phyloP scores from a whole-genome alignment of 352 stramenopile species.

The Globisporangium emineosum region DNA sequence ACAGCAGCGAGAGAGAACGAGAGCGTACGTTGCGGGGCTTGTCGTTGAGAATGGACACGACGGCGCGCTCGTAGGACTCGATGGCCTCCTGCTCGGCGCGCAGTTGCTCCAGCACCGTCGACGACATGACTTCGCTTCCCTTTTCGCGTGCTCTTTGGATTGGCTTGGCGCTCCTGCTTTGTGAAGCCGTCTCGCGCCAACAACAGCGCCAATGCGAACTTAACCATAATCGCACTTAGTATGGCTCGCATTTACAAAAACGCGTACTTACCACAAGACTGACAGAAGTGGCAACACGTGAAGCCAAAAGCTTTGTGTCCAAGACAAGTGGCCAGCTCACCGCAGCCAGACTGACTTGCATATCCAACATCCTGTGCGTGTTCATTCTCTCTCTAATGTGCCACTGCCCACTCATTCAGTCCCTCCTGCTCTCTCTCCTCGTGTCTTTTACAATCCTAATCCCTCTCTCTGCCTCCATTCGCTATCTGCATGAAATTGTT shows the following conservation, averaged over 20 bases:
- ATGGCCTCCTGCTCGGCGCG: conserved; percentile 79
- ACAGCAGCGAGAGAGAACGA: neutral
- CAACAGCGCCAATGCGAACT: neutral
- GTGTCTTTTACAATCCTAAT: neutral
- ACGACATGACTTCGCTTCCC: conserved; percentile 58
- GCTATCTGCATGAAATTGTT: neutral
- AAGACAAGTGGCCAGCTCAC: no score
- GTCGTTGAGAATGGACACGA: conserved; percentile 70
- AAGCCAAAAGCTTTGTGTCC: no score
- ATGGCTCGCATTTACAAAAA: no score
- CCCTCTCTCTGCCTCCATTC: neutral
- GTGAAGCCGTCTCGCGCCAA: neutral
- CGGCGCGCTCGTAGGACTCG: conserved; percentile 67
- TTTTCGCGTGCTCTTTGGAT: no score
- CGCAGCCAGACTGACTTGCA: neutral
- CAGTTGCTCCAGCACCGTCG: conserved; percentile 81
- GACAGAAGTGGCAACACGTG: no score
- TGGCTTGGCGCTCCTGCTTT: conserved; percentile 5
- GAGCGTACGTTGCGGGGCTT: conserved; percentile 78
- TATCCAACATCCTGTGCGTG: neutral
- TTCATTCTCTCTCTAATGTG: conserved; percentile 2
- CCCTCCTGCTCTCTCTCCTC: neutral
- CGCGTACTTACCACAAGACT: neutral
- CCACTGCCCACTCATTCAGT: neutral
- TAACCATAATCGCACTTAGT: neutral